Conservation (phyloP, 257 asterid species). For the Nemophila menziesii region DNA sequence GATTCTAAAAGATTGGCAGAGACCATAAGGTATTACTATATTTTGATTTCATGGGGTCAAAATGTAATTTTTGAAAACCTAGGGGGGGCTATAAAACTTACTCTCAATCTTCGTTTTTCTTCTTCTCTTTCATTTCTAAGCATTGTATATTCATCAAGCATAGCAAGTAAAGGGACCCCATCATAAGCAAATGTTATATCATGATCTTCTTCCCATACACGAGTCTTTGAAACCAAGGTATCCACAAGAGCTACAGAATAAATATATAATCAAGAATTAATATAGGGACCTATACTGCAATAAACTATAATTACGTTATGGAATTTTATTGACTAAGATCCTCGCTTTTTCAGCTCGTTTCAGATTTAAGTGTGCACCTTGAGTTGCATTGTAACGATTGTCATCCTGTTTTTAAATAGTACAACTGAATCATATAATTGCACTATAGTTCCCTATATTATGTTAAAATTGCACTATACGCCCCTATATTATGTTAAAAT, state of each 20-base stretch:
- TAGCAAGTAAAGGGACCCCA: conserved; percentile 95
- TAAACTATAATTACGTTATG: no score
- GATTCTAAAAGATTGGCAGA: no score
- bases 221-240: conserved; percentile 64
- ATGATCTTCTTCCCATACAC: conserved; percentile 87
- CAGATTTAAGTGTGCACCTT: conserved; percentile 47
- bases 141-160: conserved; percentile 93
- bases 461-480: no score
- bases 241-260: conserved; percentile 77
- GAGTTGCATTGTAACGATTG: conserved; percentile 36
- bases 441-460: no score
- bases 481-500: no score
- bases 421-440: no score
- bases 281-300: no score
- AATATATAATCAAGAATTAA: not conserved
- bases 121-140: conserved; percentile 95
- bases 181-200: conserved; percentile 69
- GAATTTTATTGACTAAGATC: conserved; percentile 35
- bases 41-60: no score
- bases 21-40: no score
- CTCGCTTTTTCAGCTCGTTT: conserved; percentile 51
- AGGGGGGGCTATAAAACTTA: no score
- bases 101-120: conserved; percentile 94
- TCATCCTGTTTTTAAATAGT: conserved; percentile 37
- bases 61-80: no score